Percentiles rank a stretch among this genome's conserved stretches.
These are phyloP conservation scores for Ophiostoma sp. DNA, from an alignment of 2,329 filamentous ascomycete species.

Conservation along the genomic window DNA sequence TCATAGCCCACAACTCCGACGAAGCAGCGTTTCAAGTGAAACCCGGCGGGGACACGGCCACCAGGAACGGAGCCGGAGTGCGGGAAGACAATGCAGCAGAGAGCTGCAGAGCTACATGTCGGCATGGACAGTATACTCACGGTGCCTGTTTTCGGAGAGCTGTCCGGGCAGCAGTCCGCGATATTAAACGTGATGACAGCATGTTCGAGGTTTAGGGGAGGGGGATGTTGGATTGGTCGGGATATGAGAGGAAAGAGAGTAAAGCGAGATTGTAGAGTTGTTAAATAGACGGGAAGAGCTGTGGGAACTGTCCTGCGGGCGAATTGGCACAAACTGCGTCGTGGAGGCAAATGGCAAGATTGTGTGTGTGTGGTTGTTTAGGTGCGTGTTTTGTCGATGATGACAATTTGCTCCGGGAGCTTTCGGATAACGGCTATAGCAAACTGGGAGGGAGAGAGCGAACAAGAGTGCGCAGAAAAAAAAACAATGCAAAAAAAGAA, in stretches of 20 bases:
- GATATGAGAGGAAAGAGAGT: background rate
- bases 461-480: constrained; percentile 5
- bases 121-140: constrained; percentile 17
- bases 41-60: too few species aligned
- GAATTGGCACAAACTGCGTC: constrained; percentile 19
- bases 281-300: background rate
- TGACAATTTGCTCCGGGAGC: constrained; percentile 22
- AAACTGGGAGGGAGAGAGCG: background rate
- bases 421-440: constrained; percentile 25
- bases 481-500: constrained; percentile 16
- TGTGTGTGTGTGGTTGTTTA: constrained; percentile 8
- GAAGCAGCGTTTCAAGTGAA: background rate
- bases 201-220: constrained; percentile 36
- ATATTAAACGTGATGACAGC: constrained; percentile 57
- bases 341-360: constrained; percentile 18
- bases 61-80: background rate
- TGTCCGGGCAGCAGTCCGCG: constrained; percentile 52
- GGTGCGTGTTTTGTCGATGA: constrained; percentile 17
- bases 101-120: background rate
- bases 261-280: background rate
- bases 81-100: background rate
- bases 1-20: too few species aligned
- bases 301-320: constrained; percentile 10
- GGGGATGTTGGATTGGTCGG: background rate
- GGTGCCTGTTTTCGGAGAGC: constrained; percentile 41